phyloP scores from a whole-genome alignment of 441 rosid species.

The Jatropha podagrica region DNA sequence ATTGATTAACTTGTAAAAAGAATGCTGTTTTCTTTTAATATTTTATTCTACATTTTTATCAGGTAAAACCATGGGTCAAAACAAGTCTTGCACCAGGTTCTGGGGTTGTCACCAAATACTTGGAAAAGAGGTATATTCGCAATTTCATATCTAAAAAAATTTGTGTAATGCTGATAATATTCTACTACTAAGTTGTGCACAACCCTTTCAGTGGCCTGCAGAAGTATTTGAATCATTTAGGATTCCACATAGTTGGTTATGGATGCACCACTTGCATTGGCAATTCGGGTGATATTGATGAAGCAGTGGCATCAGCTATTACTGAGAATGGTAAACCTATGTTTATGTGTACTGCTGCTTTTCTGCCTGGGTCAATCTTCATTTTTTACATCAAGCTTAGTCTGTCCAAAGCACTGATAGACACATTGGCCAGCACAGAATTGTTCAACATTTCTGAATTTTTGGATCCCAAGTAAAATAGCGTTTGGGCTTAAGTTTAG shows the following conservation, averaged over 20 bases:
- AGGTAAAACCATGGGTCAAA: conserved; percentile 94
- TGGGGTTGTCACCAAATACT: conserved; percentile 88
- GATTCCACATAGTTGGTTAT: conserved; percentile 89
- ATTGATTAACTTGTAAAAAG: conserved; percentile 5
- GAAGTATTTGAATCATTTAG: conserved; percentile 75
- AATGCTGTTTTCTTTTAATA: neutral
- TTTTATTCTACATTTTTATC: conserved; percentile 2
- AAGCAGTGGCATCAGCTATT: conserved; percentile 78
- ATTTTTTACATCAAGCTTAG: neutral
- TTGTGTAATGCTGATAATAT: neutral
- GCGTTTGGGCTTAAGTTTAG: neutral
- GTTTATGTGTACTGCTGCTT: neutral
- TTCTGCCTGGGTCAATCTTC: neutral
- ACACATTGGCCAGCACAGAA: neutral
- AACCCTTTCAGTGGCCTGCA: conserved; percentile 77
- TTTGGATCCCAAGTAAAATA: neutral
- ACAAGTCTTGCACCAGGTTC: conserved; percentile 99
- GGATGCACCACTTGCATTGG: conserved; percentile 98
- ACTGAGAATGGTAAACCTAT: conserved; percentile 65
- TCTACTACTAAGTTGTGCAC: conserved; percentile 23
- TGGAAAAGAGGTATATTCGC: conserved; percentile 58
- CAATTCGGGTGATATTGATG: conserved; percentile 91
- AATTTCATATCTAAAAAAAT: neutral
- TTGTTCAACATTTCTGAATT: neutral
- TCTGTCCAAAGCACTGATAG: neutral